A percentile compares a stretch with the other conserved stretches of the same genome.
Evolutionary conservation across 257 asterid species (phyloP).

Genomic region (Primulina eburnea): DNA sequence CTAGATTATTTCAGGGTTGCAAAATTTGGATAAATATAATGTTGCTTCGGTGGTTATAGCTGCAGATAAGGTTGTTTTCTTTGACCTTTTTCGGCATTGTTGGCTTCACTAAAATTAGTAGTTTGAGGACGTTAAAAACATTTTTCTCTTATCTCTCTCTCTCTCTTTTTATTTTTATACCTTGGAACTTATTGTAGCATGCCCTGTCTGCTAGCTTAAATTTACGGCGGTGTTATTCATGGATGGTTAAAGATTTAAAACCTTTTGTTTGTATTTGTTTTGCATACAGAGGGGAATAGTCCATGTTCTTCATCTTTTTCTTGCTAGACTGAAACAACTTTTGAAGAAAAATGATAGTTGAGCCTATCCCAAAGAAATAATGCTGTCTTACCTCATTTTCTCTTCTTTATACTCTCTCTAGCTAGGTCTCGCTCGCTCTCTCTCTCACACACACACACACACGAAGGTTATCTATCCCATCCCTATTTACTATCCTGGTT

Average conservation of each 20-base stretch:
- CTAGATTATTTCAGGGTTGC: conserved; percentile 86
- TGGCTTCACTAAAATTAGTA: neutral
- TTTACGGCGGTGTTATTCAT: neutral
- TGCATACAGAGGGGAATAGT: too few species aligned
- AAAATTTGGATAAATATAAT: conserved; percentile 68
- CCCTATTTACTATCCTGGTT: neutral
- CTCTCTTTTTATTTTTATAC: neutral
- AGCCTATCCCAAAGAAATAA: neutral
- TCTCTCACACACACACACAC: neutral
- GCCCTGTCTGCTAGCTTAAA: neutral
- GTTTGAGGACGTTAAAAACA: too few species aligned
- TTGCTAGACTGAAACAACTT: neutral
- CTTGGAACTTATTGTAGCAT: neutral
- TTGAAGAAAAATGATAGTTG: neutral
- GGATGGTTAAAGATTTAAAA: too few species aligned
- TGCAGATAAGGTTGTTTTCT: conserved; percentile 70
- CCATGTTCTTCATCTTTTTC: neutral
- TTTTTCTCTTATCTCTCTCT: too few species aligned
- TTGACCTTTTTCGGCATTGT: neutral
- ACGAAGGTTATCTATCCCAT: neutral
- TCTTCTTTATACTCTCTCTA: too few species aligned
- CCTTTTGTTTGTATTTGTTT: neutral
- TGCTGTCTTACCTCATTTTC: too few species aligned
- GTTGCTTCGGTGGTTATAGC: conserved; percentile 90
- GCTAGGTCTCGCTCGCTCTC: too few species aligned